Evolutionary conservation across 306 rosid genomes (phyloP).

Genomic region (Erythrophleum fordii): DNA sequence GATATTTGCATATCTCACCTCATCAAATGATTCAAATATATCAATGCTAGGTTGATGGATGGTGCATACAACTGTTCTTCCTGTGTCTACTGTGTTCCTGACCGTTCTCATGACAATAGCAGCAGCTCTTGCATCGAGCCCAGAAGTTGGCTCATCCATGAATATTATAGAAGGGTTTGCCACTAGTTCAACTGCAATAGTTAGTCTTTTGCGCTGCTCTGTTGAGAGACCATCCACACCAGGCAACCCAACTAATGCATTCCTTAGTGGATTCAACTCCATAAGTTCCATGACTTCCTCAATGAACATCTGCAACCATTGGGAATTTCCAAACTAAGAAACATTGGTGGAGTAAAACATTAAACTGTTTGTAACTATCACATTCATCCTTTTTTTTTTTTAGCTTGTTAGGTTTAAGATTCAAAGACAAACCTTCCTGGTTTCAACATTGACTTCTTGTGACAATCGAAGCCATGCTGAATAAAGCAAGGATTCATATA

Average conservation of each 20-base stretch:
- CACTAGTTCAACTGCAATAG: constrained; percentile 70
- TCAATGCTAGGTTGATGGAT: constrained; percentile 78
- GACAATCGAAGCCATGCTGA: constrained; percentile 73
- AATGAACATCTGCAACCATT: constrained; percentile 57
- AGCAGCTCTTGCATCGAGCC: constrained; percentile 72
- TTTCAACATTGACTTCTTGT: constrained; percentile 48
- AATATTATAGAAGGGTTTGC: constrained; percentile 73
- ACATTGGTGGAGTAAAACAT: neutral
- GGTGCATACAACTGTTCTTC: constrained; percentile 77
- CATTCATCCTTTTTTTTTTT: neutral
- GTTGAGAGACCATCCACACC: constrained; percentile 65
- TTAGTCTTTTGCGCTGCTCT: constrained; percentile 69
- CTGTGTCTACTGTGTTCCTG: constrained; percentile 71
- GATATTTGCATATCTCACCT: constrained; percentile 41
- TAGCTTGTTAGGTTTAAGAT: constrained; percentile 1
- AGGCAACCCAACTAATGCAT: constrained; percentile 66
- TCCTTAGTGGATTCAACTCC: constrained; percentile 56
- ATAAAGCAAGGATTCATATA: constrained; percentile 64
- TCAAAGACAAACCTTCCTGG: constrained; percentile 56
- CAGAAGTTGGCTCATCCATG: constrained; percentile 83
- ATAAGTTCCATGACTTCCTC: constrained; percentile 74
- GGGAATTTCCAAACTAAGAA: constrained; percentile 1
- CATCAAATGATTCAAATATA: constrained; percentile 70
- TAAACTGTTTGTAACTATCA: neutral
- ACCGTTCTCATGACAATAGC: constrained; percentile 72